Evolutionary conservation across 1,284 basidiomycete genomes (phyloP).

Genomic region (Leccinum ponderosum): DNA sequence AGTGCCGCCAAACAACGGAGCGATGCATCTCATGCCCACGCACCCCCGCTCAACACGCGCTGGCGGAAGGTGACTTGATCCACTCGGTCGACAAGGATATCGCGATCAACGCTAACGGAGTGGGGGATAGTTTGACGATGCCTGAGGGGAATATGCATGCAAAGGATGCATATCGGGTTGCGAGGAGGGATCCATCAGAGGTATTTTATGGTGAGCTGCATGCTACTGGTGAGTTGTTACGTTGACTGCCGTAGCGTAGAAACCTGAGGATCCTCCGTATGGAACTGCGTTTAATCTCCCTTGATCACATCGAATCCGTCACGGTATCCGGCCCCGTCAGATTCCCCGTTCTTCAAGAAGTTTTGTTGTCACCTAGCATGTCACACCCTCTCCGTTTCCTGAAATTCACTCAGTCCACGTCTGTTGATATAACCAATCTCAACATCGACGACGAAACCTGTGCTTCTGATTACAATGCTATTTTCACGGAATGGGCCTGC

Average conservation of each 20-base stretch:
- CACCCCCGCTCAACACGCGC: too few species aligned
- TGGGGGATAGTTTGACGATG: too few species aligned
- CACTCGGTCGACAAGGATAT: too few species aligned
- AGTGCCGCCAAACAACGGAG: too few species aligned
- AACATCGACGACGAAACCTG: slow-evolving; percentile 32
- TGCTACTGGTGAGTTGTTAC: too few species aligned
- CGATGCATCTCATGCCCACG: too few species aligned
- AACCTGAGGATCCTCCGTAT: slow-evolving; percentile 28
- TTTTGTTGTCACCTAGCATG: slow-evolving; percentile 24
- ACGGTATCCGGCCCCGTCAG: slow-evolving; percentile 3
- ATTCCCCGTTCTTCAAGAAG: slow-evolving; percentile 26
- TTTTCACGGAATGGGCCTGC: slow-evolving; percentile 25
- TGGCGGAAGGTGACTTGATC: too few species aligned
- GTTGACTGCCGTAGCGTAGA: not conserved
- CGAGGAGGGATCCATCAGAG: too few species aligned
- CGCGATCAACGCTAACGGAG: too few species aligned
- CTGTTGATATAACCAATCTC: slow-evolving; percentile 34
- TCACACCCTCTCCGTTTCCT: slow-evolving; percentile 23
- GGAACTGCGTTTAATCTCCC: slow-evolving; percentile 26
- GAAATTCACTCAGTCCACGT: slow-evolving; percentile 27
- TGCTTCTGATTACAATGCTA: slow-evolving; percentile 24
- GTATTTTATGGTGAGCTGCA: too few species aligned
- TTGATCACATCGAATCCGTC: slow-evolving; percentile 21
- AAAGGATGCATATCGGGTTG: too few species aligned
- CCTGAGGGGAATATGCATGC: too few species aligned